Conservation (phyloP, 2,329 filamentous ascomycete species). For the Colletotrichum spaethianum region DNA sequence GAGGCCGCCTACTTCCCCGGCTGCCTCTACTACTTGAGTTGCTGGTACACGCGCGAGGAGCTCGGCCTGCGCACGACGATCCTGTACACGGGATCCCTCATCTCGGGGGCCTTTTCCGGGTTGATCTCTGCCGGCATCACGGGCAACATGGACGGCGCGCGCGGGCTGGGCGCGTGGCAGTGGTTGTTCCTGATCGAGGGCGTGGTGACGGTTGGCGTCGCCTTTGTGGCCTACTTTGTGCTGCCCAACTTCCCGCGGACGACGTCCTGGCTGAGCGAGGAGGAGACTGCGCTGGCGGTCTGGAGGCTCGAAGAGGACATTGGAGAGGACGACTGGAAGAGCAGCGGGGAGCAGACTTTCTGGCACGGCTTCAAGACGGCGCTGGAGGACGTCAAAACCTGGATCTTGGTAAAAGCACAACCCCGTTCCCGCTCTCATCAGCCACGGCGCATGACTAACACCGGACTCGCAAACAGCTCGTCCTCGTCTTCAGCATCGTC, state of each 20-base stretch:
- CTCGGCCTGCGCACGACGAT: conserved; percentile 75
- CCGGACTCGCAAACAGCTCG: conserved; percentile 53
- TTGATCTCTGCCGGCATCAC: conserved; percentile 76
- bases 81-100: conserved; percentile 77
- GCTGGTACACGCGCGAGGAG: conserved; percentile 80
- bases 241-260: conserved; percentile 75
- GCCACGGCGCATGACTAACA: not conserved
- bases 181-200: conserved; percentile 83
- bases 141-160: conserved; percentile 71
- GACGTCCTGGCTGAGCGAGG: conserved; percentile 43
- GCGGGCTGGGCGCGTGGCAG: conserved; percentile 73
- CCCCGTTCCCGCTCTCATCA: not conserved
- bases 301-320: conserved; percentile 76
- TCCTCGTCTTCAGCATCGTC: conserved; percentile 71
- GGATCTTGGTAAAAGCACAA: conserved; percentile 62
- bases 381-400: conserved; percentile 72
- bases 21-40: conserved; percentile 73
- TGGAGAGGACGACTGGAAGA: conserved; percentile 74
- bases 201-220: conserved; percentile 73
- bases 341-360: conserved; percentile 68
- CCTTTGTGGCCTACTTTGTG: conserved; percentile 69
- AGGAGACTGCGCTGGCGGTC: conserved; percentile 67
- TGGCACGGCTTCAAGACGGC: conserved; percentile 69
- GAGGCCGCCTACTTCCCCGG: conserved; percentile 49
- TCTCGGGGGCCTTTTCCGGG: conserved; percentile 81